phyloP scores from a whole-genome alignment of 2,329 filamentous ascomycete species.

The Allantophomopsis cytisporea region DNA sequence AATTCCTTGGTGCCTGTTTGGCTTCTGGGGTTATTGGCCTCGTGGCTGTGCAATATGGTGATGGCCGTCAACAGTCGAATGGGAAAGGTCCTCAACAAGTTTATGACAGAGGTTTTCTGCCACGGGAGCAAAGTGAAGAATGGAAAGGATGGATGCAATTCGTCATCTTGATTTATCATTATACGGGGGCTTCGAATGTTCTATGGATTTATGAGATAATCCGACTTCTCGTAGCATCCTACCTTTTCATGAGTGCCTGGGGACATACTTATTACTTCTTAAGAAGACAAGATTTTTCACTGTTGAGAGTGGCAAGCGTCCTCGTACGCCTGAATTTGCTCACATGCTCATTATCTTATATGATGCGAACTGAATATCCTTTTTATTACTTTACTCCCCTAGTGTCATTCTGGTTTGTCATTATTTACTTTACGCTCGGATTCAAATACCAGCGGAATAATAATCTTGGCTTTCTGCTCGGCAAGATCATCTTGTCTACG shows the following conservation, averaged over 20 bases:
- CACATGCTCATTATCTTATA: slow-evolving; percentile 34
- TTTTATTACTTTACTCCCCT: slow-evolving; percentile 46
- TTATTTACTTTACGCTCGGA: slow-evolving; percentile 38
- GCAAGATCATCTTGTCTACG: slow-evolving; percentile 32
- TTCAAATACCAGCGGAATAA: slow-evolving; percentile 27
- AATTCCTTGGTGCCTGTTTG: slow-evolving; percentile 18
- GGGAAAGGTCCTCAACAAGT: background rate
- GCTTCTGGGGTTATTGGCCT: slow-evolving; percentile 16
- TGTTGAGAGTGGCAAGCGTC: slow-evolving; percentile 34
- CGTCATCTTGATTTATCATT: slow-evolving; percentile 41
- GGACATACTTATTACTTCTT: slow-evolving; percentile 47
- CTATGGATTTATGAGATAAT: slow-evolving; percentile 39
- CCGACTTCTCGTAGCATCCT: slow-evolving; percentile 38
- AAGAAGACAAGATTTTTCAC: slow-evolving; percentile 39
- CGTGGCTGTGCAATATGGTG: slow-evolving; percentile 11
- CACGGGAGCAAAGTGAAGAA: slow-evolving; percentile 44
- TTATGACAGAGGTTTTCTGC: slow-evolving; percentile 26
- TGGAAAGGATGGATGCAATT: slow-evolving; percentile 56
- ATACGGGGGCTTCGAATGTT: slow-evolving; percentile 34
- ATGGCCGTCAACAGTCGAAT: background rate
- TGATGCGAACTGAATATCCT: slow-evolving; percentile 40
- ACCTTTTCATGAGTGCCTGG: slow-evolving; percentile 49
- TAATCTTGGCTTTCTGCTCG: slow-evolving; percentile 24
- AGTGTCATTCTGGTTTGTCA: slow-evolving; percentile 47
- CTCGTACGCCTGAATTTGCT: slow-evolving; percentile 44